Evolutionary conservation across 1,284 basidiomycete species (phyloP), one percentile per base, ranked within the genome.

Genomic region (Rhizopogon parksii): DNA sequence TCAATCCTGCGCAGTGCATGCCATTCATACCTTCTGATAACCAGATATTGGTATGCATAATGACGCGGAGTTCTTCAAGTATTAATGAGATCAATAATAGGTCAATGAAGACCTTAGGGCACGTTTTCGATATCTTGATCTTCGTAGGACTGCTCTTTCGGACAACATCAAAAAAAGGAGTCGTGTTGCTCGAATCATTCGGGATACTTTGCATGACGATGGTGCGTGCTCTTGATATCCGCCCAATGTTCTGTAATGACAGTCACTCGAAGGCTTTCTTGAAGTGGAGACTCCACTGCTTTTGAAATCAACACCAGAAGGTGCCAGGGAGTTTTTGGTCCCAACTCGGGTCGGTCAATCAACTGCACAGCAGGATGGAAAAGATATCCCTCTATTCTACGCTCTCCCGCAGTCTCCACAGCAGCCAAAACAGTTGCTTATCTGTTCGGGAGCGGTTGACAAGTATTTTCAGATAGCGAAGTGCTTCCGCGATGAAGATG

Each of bases 401-500:
- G 91, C 94, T 0, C 78, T 97, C 39, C 87, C 91, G 11, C 94
- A 97, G 70, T 95, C 92, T 0, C 95, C 94, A 1, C 95, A 97
- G 66, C 94, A 96, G 70, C 91, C 93, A 1, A 97, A 97, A 68
- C 94, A 97, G 68, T 78, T 97, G 3, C 78, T 97, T 50, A 88
- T 97, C 43, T 88, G 87, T 51, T 95, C 92, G 3, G 95, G 93
- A n/a, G 85, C 80, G 1, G 79, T 95, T 4, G 89, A 93, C 63
- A 82, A 79, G 56, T 97, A 97, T 69, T 97, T 85, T 69, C 94
- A 97, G 68, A 78, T 97, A 51, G 95, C 95, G 12, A 82, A 83
- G 58, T 97, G 94, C 69, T 97, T 97, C 76, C 81, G 95, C 37
- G 94, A 97, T 68, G 95, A 97, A 68, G 92, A 93, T 63, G 91